phyloP scores from a whole-genome alignment of 306 rosid species.

The Dalbergia cochinchinensis region DNA sequence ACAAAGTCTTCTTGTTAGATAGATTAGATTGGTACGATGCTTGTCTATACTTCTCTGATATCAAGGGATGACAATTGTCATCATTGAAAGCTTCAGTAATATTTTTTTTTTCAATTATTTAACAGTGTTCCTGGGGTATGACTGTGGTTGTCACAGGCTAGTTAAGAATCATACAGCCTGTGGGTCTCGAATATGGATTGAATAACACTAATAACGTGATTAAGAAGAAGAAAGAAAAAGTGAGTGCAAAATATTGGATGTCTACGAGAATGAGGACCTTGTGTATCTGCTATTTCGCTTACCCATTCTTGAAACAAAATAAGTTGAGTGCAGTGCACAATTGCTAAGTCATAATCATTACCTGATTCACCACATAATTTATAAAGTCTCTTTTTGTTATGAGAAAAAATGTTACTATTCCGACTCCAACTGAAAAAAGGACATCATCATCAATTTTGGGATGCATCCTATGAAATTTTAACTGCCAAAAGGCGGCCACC shows the following conservation, averaged over 20 bases:
- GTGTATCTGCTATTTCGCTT: background rate
- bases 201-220: background rate
- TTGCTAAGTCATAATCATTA: constrained; percentile 22
- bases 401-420: constrained; percentile 20
- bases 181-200: background rate
- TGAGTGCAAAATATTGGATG: background rate
- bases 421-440: constrained; percentile 22
- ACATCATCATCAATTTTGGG: constrained; percentile 26
- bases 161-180: background rate
- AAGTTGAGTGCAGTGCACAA: background rate
- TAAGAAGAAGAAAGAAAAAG: no score
- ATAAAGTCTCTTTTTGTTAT: constrained; percentile 9
- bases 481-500: constrained; percentile 28
- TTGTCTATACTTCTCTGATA: background rate
- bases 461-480: constrained; percentile 19
- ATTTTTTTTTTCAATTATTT: no score
- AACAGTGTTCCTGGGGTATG: no score
- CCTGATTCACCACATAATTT: constrained; percentile 2
- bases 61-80: background rate
- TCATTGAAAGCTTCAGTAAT: background rate
- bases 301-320: background rate
- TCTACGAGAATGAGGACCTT: background rate
- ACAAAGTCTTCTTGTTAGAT: no score
- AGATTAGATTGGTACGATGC: no score
- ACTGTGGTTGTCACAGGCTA: no score